Evolutionary conservation across 345 rosid species (phyloP).

Genomic region (Microthlaspi erraticum): DNA sequence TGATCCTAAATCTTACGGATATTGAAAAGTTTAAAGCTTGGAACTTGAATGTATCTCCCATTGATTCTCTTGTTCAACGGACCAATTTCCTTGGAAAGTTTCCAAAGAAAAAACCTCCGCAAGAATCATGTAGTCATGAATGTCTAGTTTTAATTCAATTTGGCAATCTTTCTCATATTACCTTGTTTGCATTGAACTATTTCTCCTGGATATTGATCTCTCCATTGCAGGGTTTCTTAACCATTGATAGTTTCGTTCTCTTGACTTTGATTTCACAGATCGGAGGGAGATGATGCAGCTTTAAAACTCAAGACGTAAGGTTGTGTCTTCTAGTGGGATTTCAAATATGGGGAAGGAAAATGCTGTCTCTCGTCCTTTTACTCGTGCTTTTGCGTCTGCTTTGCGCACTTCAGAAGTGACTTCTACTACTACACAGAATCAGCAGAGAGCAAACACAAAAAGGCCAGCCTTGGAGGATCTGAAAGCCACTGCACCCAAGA

Average conservation of each 20-base stretch:
- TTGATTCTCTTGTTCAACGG: slow-evolving; percentile 32
- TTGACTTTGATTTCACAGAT: slow-evolving; percentile 36
- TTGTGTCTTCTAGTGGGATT: slow-evolving; percentile 48
- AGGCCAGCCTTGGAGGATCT: slow-evolving; percentile 64
- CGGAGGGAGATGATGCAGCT: slow-evolving; percentile 34
- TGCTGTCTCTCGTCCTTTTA: slow-evolving; percentile 55
- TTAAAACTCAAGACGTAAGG: slow-evolving; percentile 39
- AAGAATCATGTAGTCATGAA: slow-evolving; percentile 10
- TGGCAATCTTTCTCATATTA: neutral
- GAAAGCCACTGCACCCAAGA: slow-evolving; percentile 45
- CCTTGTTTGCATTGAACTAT: slow-evolving; percentile 24
- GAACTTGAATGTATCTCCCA: slow-evolving; percentile 32
- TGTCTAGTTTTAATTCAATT: slow-evolving; percentile 6
- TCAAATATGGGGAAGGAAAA: slow-evolving; percentile 66
- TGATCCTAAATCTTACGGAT: slow-evolving; percentile 28
- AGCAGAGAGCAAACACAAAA: slow-evolving; percentile 54
- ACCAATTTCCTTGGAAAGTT: slow-evolving; percentile 24
- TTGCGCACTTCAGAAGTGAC: slow-evolving; percentile 49
- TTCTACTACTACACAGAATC: slow-evolving; percentile 41
- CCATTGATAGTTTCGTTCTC: slow-evolving; percentile 9
- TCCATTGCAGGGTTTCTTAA: slow-evolving; percentile 9
- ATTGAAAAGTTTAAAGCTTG: slow-evolving; percentile 28
- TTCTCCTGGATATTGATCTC: slow-evolving; percentile 18
- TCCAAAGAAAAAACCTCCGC: slow-evolving; percentile 6
- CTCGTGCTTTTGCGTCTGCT: slow-evolving; percentile 79